Percentiles rank a stretch among this genome's conserved stretches.
Conservation (phyloP, 139 green algal genomes). For the Desmodesmus armatus region DNA sequence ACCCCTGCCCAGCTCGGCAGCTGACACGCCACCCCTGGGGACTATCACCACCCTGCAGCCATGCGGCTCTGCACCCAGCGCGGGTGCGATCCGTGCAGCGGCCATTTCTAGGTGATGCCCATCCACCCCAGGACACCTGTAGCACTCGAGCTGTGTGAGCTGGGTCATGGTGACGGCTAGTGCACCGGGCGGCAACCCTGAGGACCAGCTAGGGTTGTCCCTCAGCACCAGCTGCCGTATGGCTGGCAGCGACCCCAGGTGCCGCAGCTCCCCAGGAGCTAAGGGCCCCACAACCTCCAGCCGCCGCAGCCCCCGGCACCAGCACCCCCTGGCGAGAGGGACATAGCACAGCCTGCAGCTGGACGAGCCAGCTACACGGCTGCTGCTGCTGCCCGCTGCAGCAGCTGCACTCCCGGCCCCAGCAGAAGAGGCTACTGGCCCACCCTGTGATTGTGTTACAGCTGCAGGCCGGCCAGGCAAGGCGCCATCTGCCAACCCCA, state of each 20-base stretch:
- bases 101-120: neutral
- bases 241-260: neutral
- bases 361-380: no score
- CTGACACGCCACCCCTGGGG: neutral
- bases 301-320: neutral
- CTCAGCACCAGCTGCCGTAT: neutral
- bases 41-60: neutral
- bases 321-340: neutral
- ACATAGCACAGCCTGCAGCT: neutral
- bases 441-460: neutral
- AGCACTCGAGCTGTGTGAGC: neutral
- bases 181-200: neutral
- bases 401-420: neutral
- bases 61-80: neutral
- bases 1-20: neutral
- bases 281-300: conserved; percentile 22
- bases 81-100: neutral
- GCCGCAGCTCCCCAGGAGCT: neutral
- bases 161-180: neutral
- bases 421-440: neutral
- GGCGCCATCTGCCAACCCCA: neutral
- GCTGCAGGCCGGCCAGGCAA: neutral
- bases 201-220: conserved; percentile 21
- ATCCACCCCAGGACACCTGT: neutral
- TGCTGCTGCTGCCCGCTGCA: neutral